Percentiles rank a stretch among this genome's conserved stretches.
Evolutionary conservation across 495 filamentous ascomycete species (phyloP).

Genomic region (Xylaria longipes): DNA sequence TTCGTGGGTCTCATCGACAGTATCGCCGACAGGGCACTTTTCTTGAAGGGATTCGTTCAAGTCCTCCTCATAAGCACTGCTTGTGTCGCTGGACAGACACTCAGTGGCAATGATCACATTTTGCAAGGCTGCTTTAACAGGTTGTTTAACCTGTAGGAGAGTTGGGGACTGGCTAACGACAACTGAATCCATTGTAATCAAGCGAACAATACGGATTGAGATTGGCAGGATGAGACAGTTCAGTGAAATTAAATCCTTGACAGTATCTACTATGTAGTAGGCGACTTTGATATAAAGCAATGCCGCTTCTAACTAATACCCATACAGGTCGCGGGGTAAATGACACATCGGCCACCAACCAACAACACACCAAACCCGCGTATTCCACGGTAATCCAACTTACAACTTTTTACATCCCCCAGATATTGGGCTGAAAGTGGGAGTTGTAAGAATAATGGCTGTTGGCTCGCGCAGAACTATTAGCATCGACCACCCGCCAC

Average conservation of each 20-base stretch:
- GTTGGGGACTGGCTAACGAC: background rate
- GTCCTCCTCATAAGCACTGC: background rate
- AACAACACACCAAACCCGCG: background rate
- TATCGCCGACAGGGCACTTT: background rate
- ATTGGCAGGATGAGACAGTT: background rate
- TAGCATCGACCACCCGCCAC: background rate
- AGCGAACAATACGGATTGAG: background rate
- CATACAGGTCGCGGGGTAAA: background rate
- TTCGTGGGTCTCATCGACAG: background rate
- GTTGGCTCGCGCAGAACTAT: background rate
- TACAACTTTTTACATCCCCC: background rate
- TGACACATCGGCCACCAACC: background rate
- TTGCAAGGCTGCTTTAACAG: background rate
- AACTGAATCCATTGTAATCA: conserved; percentile 4
- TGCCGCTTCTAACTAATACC: background rate
- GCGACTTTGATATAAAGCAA: background rate
- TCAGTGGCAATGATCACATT: background rate
- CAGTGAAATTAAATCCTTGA: background rate
- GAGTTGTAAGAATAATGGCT: background rate
- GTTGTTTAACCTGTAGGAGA: background rate
- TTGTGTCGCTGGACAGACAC: background rate
- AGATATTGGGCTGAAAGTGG: background rate
- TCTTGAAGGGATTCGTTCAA: background rate
- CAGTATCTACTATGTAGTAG: background rate
- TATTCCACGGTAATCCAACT: background rate